A percentile compares a stretch with the other conserved stretches of the same genome.
Conservation (phyloP, 106 monocot genomes). For the Phalaenopsis aphrodite region DNA sequence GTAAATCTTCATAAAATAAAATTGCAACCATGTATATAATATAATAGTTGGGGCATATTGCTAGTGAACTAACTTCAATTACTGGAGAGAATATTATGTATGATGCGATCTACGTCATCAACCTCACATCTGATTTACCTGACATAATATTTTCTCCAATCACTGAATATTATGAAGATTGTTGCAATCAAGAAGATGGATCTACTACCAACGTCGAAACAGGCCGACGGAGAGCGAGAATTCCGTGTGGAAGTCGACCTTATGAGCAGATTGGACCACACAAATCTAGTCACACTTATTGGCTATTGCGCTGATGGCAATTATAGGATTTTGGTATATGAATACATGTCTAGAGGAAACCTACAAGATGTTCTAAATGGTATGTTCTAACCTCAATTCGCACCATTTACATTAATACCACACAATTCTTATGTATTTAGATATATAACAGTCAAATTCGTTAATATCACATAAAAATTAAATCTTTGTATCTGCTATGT, state of each 20-base stretch:
- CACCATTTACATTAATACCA: not conserved
- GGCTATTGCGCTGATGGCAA: slow-evolving; percentile 94
- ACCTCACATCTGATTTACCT: too few relatives aligned
- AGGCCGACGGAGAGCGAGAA: slow-evolving; percentile 77
- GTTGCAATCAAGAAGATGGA: slow-evolving; percentile 92
- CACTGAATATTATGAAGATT: slow-evolving; percentile 27
- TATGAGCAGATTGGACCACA: slow-evolving; percentile 59
- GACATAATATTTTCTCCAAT: too few relatives aligned
- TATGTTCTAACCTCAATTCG: slow-evolving; percentile 11
- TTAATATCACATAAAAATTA: too few relatives aligned
- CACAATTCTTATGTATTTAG: not conserved
- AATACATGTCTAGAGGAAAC: slow-evolving; percentile 77
- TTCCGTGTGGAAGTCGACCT: slow-evolving; percentile 91
- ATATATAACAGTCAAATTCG: too few relatives aligned
- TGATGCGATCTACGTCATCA: too few relatives aligned
- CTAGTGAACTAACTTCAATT: not conserved
- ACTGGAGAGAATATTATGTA: too few relatives aligned
- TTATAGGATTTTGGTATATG: slow-evolving; percentile 75
- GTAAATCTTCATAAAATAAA: too few relatives aligned
- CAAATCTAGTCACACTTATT: slow-evolving; percentile 66
- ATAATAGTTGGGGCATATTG: not conserved
- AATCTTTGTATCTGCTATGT: too few relatives aligned
- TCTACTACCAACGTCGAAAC: slow-evolving; percentile 41
- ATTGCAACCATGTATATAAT: too few relatives aligned
- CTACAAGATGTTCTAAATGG: slow-evolving; percentile 68